phyloP scores from a whole-genome alignment of 768 basidiomycete species.

The Hericium coralloides region DNA sequence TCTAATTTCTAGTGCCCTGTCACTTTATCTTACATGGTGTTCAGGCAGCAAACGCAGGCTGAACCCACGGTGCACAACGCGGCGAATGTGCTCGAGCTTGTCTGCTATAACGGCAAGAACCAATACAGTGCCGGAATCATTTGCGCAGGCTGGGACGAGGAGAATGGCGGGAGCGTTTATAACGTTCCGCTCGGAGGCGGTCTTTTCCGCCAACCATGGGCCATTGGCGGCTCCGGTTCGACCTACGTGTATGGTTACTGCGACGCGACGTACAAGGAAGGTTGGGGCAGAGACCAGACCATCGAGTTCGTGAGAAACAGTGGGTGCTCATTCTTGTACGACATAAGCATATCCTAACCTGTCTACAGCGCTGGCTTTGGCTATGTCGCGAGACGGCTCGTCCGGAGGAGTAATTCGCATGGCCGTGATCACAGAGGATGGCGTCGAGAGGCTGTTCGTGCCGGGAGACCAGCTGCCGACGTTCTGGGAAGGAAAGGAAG shows the following conservation, averaged over 20 bases:
- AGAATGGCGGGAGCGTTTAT: constrained; percentile 86
- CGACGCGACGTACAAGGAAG: constrained; percentile 94
- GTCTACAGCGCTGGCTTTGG: constrained; percentile 72
- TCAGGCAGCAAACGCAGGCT: constrained; percentile 41
- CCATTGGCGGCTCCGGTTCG: constrained; percentile 95
- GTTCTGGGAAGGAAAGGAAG: constrained; percentile 84
- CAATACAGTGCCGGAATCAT: constrained; percentile 86
- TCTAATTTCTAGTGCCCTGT: constrained; percentile 15
- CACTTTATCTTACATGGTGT: constrained; percentile 3
- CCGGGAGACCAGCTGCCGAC: constrained; percentile 83
- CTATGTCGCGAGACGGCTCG: constrained; percentile 96
- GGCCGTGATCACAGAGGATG: constrained; percentile 91
- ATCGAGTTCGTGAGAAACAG: constrained; percentile 94
- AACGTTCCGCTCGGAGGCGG: constrained; percentile 97
- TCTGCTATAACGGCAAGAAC: constrained; percentile 96
- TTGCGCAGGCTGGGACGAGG: constrained; percentile 95
- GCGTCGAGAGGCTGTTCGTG: constrained; percentile 87
- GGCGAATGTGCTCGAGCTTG: constrained; percentile 72
- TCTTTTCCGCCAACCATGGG: constrained; percentile 96
- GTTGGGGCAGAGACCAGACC: constrained; percentile 85
- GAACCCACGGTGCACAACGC: constrained; percentile 76
- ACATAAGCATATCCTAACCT: not conserved
- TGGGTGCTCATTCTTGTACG: constrained; percentile 31
- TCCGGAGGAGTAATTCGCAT: constrained; percentile 97
- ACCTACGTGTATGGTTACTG: constrained; percentile 99